Evolutionary conservation across 2,329 filamentous ascomycete genomes (phyloP), one percentile per base, ranked within the genome.

Genomic region (Sclerotiophoma versabilis): DNA sequence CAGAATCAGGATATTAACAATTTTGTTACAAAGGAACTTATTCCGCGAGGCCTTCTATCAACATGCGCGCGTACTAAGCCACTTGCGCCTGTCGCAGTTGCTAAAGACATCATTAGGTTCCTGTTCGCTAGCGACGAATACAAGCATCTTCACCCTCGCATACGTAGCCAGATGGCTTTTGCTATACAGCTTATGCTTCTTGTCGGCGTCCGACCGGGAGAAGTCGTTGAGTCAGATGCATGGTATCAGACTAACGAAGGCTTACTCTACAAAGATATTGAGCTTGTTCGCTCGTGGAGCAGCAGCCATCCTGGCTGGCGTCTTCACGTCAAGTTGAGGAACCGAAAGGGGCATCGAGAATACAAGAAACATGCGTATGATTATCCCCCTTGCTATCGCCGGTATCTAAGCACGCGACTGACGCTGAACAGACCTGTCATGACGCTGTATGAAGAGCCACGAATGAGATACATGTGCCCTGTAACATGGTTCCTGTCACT

Each of bases 71-170:
- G 47, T 8, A 4, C 2, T 4, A 57, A 60, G 34, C 54, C 38
- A 22, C 42, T 57, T 6, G 54, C 50, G 6, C 48, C 54, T 3
- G 12, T 54, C 10, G n/a, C 2, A 0, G 47, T 60, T 3, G 42
- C 53, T 26, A 19, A 46, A 30, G 58, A 60, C 23, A 10, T 56
- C 2, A 49, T 60, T 2, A 10, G 15, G 2, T 60, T 55, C 15
- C n/a, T 58, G 2, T 60, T 37, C 48, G 10, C 29, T 5, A 53
- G 54, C 14, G 50, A 60, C 25, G 51, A 58, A 15, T 58, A 60
- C 29, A 36, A 39, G 11, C 33, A n/a, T 12, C 0, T 41, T 8
- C 51, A 60, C 26, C 26, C 12, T 15, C 51, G 54, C 7, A 15
- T 41, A 42, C 22, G 43, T 8, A 29, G 52, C 7, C 47, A 58